Percentiles rank a stretch among this genome's conserved stretches.
phyloP scores from a whole-genome alignment of 2,329 filamentous ascomycete genomes.

The Stemphylium beticola region DNA sequence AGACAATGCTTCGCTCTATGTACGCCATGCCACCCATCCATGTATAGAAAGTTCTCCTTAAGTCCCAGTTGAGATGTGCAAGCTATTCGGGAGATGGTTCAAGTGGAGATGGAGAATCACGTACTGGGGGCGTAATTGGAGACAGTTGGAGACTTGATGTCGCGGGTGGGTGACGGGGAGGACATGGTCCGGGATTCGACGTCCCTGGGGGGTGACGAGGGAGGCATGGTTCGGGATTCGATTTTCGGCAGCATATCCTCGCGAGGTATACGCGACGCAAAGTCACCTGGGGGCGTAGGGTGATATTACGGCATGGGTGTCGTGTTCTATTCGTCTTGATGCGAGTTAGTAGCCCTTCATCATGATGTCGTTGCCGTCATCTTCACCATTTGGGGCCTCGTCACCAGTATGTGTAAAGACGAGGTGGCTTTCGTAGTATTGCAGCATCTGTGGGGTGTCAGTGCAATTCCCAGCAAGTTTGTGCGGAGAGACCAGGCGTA shows the following conservation, averaged over 20 bases:
- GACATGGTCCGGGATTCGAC: neutral
- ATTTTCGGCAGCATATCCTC: neutral
- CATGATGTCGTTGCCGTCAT: conserved; percentile 11
- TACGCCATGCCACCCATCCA: neutral
- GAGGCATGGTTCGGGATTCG: neutral
- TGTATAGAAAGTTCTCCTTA: too few relatives aligned
- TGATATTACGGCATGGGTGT: neutral
- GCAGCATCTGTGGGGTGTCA: conserved; percentile 46
- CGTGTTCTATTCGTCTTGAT: conserved; percentile 9
- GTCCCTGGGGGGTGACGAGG: neutral
- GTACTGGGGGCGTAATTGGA: neutral
- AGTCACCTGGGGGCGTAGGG: neutral
- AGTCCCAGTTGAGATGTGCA: too few relatives aligned
- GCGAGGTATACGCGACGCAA: neutral
- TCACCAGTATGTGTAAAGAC: conserved; percentile 31
- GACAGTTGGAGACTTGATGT: neutral
- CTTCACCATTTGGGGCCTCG: conserved; percentile 17
- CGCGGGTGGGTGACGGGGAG: neutral
- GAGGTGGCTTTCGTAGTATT: conserved; percentile 59
- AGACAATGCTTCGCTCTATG: too few relatives aligned
- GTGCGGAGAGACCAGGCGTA: conserved; percentile 17
- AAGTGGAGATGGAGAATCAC: neutral
- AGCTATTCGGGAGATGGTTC: too few relatives aligned
- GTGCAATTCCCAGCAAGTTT: neutral
- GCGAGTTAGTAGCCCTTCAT: conserved; percentile 11